Base-by-base conservation (phyloP, 1,284 basidiomycete genomes). In the Cerrena zonata region DNA sequence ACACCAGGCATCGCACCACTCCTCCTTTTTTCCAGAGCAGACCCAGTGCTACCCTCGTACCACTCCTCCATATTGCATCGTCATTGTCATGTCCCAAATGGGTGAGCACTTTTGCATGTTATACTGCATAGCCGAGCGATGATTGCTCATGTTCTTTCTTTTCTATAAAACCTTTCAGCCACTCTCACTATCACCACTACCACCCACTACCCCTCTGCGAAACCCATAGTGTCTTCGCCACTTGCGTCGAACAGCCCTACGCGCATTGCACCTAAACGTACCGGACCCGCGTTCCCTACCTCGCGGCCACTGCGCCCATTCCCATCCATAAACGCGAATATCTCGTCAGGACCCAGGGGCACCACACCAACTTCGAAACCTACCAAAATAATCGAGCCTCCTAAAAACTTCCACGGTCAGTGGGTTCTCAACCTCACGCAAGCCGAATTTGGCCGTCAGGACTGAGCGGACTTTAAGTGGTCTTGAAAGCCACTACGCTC, bases 371-470 rank as follows among this genome's bases (percentile, higher is more conserved):
- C 37, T 48, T 62, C 61, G 48, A 77, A 76, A 52, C 66, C 75
- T 2, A 72, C 82, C 23, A 90, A 90, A 63, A 73, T 89, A 62
- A 89, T 91, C 52, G 77, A 88, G 62, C 84, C 86, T 7, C 85
- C 88, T 25, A 75, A 80, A 58, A 80, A 84, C 65, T 80, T 81
- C 66, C 77, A 78, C 49, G 78, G 75, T 48, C 80, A 79, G 47
- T 89, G 89, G 58, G 73, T 85, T 53, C 77, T 91, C 47, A 78
- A 89, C 66, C 75, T 91, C 53, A 89, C 87, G 1, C 88, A 89
- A 62, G 86, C 80, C 11, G 88, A 91, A 65, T 77, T 91, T 63
- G 79, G 86, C 64, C 73, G 86, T 59, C 82, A 81, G 65, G 84
- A 84, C 56, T 86, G 65, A 74, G 46, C 7, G 5, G 11, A 5